Evolutionary conservation across 2,329 filamentous ascomycete species (phyloP), one percentile per base, ranked within the genome.

Genomic region (Remersonia thermophila): DNA sequence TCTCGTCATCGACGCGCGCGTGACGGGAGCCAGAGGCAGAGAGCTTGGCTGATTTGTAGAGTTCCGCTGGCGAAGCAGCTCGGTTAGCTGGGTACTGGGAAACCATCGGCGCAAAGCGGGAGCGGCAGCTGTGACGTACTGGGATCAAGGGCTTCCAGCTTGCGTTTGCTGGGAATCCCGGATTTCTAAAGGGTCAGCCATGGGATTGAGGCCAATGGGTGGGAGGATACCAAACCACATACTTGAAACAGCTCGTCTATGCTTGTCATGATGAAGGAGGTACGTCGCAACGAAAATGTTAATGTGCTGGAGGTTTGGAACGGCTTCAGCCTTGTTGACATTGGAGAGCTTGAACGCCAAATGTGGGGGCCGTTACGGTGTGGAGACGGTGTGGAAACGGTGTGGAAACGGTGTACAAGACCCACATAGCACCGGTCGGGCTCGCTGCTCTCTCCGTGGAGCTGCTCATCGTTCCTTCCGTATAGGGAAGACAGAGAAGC

Each of bases 31-130:
- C 60, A 40, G 66, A 66, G 35, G 60, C 50, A 37, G 59, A 58
- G 27, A 70, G 50, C 41, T 73, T 77, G 29, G 66, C 69, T 4
- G 73, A 68, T 54, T 80, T 81, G 61, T 80, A 79, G 37, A 77
- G 61, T 45, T 79, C 64, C 48, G 67, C 75, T 78, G 38, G 33
- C 9, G 5, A 23, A 23, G 20, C 20, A 7, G 27, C 25, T 30
- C 23, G 28, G 32, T 38, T 35, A 33, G 36, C 28, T 18, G 23
- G 26, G 23, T 14, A 30, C 17, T 20, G 16, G 13, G 13, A 13
- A n/a, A n/a, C n/a, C n/a, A n/a, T 23, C 5, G 9, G 20, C 5
- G 20, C 20, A 23, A 23, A 23, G 5, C 5, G 20, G 20, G 20
- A 5, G 20, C 20, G 20, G 16, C n/a, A n/a, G 26, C 9, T 28